phyloP scores from a whole-genome alignment of 75 land plant species.

The Picea sitchensis region DNA sequence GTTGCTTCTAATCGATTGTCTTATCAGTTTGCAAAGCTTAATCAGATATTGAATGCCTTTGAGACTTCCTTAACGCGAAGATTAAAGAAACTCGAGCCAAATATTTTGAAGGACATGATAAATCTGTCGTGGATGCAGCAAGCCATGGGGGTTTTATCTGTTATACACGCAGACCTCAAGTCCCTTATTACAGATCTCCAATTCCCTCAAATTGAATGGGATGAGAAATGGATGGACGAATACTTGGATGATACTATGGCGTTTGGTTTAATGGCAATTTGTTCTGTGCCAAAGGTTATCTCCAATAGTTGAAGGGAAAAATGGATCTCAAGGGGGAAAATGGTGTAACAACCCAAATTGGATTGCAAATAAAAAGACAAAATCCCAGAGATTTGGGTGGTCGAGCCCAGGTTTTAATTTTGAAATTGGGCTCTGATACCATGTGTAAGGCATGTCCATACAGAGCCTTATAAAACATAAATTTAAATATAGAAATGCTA shows the following conservation, averaged over 20 bases:
- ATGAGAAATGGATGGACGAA: conserved; percentile 73
- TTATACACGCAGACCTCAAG: conserved; percentile 41
- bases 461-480: no score
- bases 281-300: no score
- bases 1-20: conserved; percentile 37
- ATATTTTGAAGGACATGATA: conserved; percentile 17
- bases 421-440: no score
- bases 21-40: conserved; percentile 23
- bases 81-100: conserved; percentile 42
- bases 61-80: conserved; percentile 40
- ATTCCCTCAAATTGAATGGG: conserved; percentile 63
- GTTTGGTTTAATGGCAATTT: no score
- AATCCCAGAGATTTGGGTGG: no score
- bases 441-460: no score
- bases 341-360: no score
- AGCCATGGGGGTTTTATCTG: conserved; percentile 46
- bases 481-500: no score
- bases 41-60: conserved; percentile 28
- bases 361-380: no score
- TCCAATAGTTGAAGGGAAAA: no score
- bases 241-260: conserved; percentile 23
- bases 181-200: conserved; percentile 50
- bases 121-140: conserved; percentile 60
- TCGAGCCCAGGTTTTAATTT: no score
- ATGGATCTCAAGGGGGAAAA: no score